A percentile compares a stretch with the other conserved stretches of the same genome.
Evolutionary conservation across 805 yeast species (phyloP).

Genomic region (Nakazawaea laoshanensis): DNA sequence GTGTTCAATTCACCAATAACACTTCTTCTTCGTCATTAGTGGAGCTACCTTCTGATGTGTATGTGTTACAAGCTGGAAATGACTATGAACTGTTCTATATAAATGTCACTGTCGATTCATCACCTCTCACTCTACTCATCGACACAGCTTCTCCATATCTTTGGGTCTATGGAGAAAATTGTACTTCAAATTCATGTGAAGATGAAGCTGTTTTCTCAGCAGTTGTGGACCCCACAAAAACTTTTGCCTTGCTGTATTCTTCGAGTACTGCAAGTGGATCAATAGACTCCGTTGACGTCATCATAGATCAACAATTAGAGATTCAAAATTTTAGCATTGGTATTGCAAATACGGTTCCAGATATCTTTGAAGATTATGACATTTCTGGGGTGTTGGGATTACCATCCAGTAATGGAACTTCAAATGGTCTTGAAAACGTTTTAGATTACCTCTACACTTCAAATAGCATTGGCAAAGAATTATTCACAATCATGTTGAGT

Average conservation of each 20-base stretch:
- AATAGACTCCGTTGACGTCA: conserved; percentile 29
- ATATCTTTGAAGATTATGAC: conserved; percentile 39
- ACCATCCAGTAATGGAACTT: conserved; percentile 32
- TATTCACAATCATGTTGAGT: conserved; percentile 40
- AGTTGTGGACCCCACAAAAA: conserved; percentile 12
- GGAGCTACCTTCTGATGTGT: too few relatives aligned
- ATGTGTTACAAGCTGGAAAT: too few relatives aligned
- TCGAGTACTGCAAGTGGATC: conserved; percentile 46
- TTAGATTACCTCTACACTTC: conserved; percentile 28
- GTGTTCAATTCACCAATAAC: too few relatives aligned
- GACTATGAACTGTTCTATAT: conserved; percentile 27
- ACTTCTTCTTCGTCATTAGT: too few relatives aligned
- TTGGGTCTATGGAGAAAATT: conserved; percentile 52
- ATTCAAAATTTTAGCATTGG: conserved; percentile 41
- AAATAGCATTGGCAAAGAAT: conserved; percentile 24
- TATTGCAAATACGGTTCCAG: conserved; percentile 42
- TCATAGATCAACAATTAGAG: conserved; percentile 26
- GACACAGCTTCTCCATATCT: conserved; percentile 62
- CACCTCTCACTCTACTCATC: conserved; percentile 40
- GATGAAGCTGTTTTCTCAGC: conserved; percentile 19
- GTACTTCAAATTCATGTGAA: conserved; percentile 33
- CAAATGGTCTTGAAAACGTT: conserved; percentile 27
- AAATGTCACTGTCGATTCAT: conserved; percentile 29
- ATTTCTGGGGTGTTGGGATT: conserved; percentile 57
- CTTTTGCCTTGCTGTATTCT: conserved; percentile 43